Conservation (phyloP, 2,329 filamentous ascomycete species). For the Exophiala oligosperma region DNA sequence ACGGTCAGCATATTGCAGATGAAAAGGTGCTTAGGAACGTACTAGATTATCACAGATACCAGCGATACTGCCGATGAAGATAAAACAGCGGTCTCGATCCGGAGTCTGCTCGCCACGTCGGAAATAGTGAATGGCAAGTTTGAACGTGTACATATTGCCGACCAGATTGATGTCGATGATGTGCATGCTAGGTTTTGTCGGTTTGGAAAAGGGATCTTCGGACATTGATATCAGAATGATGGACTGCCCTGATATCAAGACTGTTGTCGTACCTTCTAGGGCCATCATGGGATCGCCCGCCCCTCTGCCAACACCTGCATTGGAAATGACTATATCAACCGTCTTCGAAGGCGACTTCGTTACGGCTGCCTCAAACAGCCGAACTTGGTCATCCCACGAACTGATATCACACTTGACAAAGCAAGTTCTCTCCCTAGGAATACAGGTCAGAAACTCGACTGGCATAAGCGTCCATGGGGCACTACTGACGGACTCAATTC, state of each 20-base stretch:
- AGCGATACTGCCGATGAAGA: constrained; percentile 15
- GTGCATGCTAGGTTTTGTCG: constrained; percentile 17
- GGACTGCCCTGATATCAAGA: neutral
- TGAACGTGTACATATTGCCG: constrained; percentile 45
- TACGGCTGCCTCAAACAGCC: constrained; percentile 43
- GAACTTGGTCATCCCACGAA: constrained; percentile 44
- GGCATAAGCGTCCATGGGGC: neutral
- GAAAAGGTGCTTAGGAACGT: neutral
- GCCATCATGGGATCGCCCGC: constrained; percentile 14
- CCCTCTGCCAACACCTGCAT: constrained; percentile 43
- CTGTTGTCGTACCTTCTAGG: constrained; percentile 7
- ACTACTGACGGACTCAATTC: constrained; percentile 11
- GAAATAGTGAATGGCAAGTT: constrained; percentile 51
- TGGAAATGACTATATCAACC: constrained; percentile 51
- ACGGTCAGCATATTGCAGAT: neutral
- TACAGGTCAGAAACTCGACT: neutral
- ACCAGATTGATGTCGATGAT: constrained; percentile 27
- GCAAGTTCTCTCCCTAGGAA: neutral
- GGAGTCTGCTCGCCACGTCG: constrained; percentile 20
- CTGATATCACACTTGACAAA: constrained; percentile 10
- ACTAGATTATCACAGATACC: constrained; percentile 13
- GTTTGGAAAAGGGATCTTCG: constrained; percentile 42
- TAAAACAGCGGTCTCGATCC: constrained; percentile 15
- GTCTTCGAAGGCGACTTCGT: constrained; percentile 38
- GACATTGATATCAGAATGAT: neutral